Evolutionary conservation across 495 filamentous ascomycete species (phyloP), one percentile per base, ranked within the genome.

Genomic region (Neurospora sp.): DNA sequence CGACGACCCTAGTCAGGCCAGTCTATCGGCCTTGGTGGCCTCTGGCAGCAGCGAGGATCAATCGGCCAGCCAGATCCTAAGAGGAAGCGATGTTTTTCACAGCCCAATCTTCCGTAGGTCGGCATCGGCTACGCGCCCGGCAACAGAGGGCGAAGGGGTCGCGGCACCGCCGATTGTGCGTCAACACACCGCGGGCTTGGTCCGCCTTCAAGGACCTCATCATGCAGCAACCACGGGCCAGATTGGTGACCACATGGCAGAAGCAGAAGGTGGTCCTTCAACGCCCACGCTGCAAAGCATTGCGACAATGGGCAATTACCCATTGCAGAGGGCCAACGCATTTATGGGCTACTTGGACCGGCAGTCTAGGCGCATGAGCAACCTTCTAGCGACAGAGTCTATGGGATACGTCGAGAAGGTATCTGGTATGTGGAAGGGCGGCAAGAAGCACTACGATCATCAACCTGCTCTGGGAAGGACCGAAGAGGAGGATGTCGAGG

Each of bases 401-500:
- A 98, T 97, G 93, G 93, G 93, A 20, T 99, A 99, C 79, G 90
- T 97, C 39, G 95, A 97, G 77, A 97, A 97, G 78, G 94, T 98
- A 0, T 97, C 94, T 5, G 96, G 94, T 44, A 98, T 98, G 93
- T 96, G 96, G 92, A 91, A 93, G 72, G 96, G 96, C 39, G 93
- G 93, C 20, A 90, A 91, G 78, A 92, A 90, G 77, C 96, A 99
- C 81, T 99, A 98, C 76, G 88, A 91, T 23, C 92, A 91, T 23
- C 92, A 95, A 39, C 87, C 88, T 4, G 87, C 92, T 78, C 92
- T 89, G 44, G 83, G 93, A 35, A 82, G 89, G 48, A 84, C 91
- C 3, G 88, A 93, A 73, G 86, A 90, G 42, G 85, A 86, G 39
- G 87, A 88, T 18, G 76, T 78, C n/a, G 86, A 84, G 31, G 86